Base-by-base conservation (phyloP, 192 early-diverging fungal genomes). In the Coemansia guatemalensis region DNA sequence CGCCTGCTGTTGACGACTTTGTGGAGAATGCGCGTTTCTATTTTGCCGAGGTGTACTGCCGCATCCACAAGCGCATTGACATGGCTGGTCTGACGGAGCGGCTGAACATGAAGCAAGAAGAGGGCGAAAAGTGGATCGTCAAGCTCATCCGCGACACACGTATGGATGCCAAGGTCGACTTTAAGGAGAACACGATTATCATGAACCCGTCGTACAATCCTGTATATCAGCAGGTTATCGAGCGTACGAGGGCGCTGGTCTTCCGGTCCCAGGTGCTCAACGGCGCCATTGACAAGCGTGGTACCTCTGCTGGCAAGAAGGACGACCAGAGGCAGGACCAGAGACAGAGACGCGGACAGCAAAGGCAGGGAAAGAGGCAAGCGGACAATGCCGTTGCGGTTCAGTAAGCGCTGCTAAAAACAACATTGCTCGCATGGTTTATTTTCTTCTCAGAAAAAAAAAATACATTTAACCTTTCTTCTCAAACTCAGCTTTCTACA, bases 121-220 rank as follows among this genome's bases (percentile, higher is more conserved):
- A 91, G 70, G 94, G 94, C 57, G 95, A 97, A 73, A 96, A 96
- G 80, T 97, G 95, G 95, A 95, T 98, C 56, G 95, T 95, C 48
- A 93, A 98, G 84, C 84, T 98, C 57, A 96, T 98, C 74, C 88
- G 94, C 41, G 92, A 96, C 64, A 95, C 94, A 21, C 85, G 93
- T 68, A 93, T 97, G 68, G 95, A 98, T 60, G 96, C 95, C 69
- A 98, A 98, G 87, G 91, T 98, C 68, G 95, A 98, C 73, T 90
- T 88, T 64, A 84, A 95, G 78, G 92, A 91, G 84, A 95, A 95
- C 84, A 93, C 94, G 29, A 93, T 97, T 24, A 81, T 95, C 61
- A 96, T 97, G 93, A 95, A 95, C 64, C 87, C 90, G 48, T 87
- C 88, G 63, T 78, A 89, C 58, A 88, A 87, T 33, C 92, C 94